Percentiles rank a stretch among this genome's conserved stretches.
Evolutionary conservation across 2,329 filamentous ascomycete species (phyloP).

Genomic region (Pseudogymnoascus sp.): DNA sequence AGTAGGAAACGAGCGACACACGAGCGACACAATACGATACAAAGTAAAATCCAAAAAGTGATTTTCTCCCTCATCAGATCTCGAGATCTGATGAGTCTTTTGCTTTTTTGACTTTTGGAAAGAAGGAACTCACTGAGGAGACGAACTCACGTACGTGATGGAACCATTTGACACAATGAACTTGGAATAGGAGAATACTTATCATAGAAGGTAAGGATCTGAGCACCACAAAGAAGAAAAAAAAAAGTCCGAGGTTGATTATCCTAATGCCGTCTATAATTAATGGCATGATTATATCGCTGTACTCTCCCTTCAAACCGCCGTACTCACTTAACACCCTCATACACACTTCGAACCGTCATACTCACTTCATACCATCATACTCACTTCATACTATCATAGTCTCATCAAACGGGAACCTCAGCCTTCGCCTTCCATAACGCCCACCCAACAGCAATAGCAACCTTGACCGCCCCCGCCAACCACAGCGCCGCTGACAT

Average conservation of each 20-base stretch:
- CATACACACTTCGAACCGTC: not conserved
- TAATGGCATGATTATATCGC: not conserved
- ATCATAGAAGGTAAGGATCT: not conserved
- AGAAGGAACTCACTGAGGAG: not conserved
- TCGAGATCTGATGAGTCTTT: not conserved
- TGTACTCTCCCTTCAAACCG: not conserved
- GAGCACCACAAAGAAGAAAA: not conserved
- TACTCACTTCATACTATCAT: not conserved
- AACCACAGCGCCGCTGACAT: slow-evolving; percentile 44
- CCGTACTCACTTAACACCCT: not conserved
- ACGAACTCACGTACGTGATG: not conserved
- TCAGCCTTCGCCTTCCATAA: slow-evolving; percentile 46
- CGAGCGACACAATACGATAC: not conserved
- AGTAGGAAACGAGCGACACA: not conserved
- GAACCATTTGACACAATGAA: not conserved
- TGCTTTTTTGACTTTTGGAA: not conserved
- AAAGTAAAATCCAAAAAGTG: not conserved
- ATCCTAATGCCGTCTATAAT: slow-evolving; percentile 1
- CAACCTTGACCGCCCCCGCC: slow-evolving; percentile 41
- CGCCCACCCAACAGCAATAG: slow-evolving; percentile 51
- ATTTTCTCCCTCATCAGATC: slow-evolving; percentile 7
- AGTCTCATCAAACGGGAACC: not conserved
- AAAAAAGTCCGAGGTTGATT: not conserved
- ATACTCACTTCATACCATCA: not conserved
- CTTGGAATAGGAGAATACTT: not conserved